phyloP scores from a whole-genome alignment of 1,284 basidiomycete genomes.

The Rhodofomes roseus region DNA sequence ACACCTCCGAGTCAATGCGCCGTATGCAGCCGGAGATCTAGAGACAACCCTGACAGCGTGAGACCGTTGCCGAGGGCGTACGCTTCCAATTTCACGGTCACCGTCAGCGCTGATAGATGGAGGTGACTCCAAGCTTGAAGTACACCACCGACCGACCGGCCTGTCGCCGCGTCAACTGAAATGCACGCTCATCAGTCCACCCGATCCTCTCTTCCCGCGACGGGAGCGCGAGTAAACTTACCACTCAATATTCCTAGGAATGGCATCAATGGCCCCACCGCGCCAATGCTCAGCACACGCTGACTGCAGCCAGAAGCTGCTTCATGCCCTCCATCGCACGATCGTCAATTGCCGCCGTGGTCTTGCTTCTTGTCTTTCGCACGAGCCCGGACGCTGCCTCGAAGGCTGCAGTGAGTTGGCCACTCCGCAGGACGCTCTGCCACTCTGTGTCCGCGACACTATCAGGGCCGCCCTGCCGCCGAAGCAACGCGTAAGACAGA shows the following conservation, averaged over 20 bases:
- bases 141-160: background rate
- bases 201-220: background rate
- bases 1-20: background rate
- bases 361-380: background rate
- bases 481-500: constrained; percentile 42
- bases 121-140: background rate
- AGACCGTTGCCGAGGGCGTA: background rate
- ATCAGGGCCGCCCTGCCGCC: constrained; percentile 26
- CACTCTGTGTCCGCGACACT: constrained; percentile 42
- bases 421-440: constrained; percentile 33
- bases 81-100: background rate
- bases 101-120: background rate
- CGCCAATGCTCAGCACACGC: background rate
- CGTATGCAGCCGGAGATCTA: background rate
- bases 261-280: background rate
- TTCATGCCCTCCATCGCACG: background rate
- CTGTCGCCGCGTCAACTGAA: background rate
- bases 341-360: background rate
- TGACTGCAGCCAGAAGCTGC: background rate
- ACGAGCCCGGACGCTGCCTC: constrained; percentile 12
- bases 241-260: background rate
- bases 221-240: background rate
- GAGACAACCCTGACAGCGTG: background rate
- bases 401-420: constrained; percentile 30
- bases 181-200: background rate